These are phyloP conservation scores for Biscogniauxia sp. DNA, from an alignment of 2,329 filamentous ascomycete species.

Conservation along the genomic window DNA sequence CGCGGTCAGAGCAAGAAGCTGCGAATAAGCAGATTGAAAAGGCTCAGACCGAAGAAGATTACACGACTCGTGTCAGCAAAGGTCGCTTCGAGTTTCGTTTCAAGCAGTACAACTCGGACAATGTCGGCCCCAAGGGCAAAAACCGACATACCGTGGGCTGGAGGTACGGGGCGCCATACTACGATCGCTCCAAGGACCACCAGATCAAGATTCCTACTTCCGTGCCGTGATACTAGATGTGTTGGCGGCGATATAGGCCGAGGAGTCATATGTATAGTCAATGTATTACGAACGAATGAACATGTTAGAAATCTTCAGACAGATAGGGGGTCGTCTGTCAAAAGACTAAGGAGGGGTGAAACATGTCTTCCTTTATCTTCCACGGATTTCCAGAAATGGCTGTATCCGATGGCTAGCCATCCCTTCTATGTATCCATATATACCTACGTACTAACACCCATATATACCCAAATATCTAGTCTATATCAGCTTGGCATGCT, in stretches of 20 bases:
- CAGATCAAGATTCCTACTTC: conserved; percentile 65
- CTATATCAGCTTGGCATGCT: conserved; percentile 25
- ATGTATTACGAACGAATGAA: conserved; percentile 21
- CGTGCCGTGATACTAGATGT: conserved; percentile 44
- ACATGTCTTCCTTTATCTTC: no score
- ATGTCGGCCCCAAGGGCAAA: conserved; percentile 53
- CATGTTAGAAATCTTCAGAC: neutral
- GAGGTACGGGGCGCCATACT: conserved; percentile 62
- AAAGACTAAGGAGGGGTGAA: neutral
- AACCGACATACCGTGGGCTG: conserved; percentile 53
- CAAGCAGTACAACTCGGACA: conserved; percentile 55
- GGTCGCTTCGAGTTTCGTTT: conserved; percentile 64
- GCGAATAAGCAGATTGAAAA: conserved; percentile 37
- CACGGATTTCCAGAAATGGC: neutral
- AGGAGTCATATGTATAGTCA: conserved; percentile 21
- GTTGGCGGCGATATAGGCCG: neutral
- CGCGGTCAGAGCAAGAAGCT: conserved; percentile 43
- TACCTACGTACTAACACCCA: conserved; percentile 12
- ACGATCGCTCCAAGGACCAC: conserved; percentile 61
- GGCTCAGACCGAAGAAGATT: conserved; percentile 32
- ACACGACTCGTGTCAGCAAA: conserved; percentile 45
- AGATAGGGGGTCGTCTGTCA: no score
- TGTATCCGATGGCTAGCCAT: conserved; percentile 7
- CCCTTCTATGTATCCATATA: conserved; percentile 17
- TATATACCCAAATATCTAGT: conserved; percentile 21